Conservation (phyloP, 495 filamentous ascomycete species). For the Rostrohypoxylon terebratum region DNA sequence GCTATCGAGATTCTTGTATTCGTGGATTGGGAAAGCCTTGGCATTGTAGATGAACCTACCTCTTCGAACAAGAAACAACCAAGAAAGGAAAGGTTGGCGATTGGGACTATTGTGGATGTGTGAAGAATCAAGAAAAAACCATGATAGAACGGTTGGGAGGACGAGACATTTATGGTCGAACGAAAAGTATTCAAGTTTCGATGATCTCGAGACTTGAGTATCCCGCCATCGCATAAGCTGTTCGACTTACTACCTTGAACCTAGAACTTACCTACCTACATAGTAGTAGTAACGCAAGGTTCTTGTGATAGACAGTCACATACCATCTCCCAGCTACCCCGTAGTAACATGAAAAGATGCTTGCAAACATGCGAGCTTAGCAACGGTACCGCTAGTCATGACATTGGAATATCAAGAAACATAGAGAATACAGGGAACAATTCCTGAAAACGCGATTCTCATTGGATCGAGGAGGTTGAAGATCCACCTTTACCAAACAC, state of each 20-base stretch:
- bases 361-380: constrained; percentile 25
- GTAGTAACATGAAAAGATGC: constrained; percentile 10
- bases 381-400: constrained; percentile 16
- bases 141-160: constrained; percentile 29
- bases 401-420: constrained; percentile 28
- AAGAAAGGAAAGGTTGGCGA: constrained; percentile 44
- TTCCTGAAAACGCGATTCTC: constrained; percentile 17
- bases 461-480: constrained; percentile 30
- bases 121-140: constrained; percentile 41
- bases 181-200: constrained; percentile 29
- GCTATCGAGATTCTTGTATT: not conserved
- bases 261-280: not conserved
- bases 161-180: constrained; percentile 48
- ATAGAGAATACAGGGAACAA: constrained; percentile 35
- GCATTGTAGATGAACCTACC: constrained; percentile 43
- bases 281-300: constrained; percentile 17
- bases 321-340: constrained; percentile 12
- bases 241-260: not conserved
- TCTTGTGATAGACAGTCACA: constrained; percentile 27
- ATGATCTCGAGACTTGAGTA: constrained; percentile 29
- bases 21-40: not conserved
- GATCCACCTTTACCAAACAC: constrained; percentile 42
- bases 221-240: constrained; percentile 34
- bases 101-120: constrained; percentile 39
- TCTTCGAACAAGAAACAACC: constrained; percentile 50